Evolutionary conservation across 2,329 filamentous ascomycete genomes (phyloP).

Genomic region (Colletotrichum siamense): DNA sequence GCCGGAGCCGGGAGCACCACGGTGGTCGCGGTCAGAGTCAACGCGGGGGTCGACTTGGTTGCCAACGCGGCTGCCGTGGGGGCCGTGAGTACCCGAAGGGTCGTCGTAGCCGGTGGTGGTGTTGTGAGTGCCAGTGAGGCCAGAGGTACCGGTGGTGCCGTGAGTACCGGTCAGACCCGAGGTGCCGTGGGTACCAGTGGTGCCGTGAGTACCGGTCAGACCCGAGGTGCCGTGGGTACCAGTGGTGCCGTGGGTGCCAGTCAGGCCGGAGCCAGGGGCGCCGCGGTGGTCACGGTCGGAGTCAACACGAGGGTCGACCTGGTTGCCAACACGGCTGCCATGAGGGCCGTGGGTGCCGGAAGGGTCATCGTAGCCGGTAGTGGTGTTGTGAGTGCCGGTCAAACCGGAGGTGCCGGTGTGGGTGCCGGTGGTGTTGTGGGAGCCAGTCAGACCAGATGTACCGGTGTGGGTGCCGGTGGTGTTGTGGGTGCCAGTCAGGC

Average conservation of each 20-base stretch:
- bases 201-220: constrained; percentile 35
- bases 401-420: constrained; percentile 21
- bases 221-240: constrained; percentile 24
- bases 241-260: constrained; percentile 10
- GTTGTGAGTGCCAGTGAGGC: constrained; percentile 12
- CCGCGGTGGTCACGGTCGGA: constrained; percentile 28
- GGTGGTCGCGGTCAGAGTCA: constrained; percentile 26
- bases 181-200: constrained; percentile 24
- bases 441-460: constrained; percentile 27
- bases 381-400: constrained; percentile 3
- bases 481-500: constrained; percentile 45
- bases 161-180: constrained; percentile 26
- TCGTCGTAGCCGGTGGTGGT: constrained; percentile 9
- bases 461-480: constrained; percentile 42
- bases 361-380: neutral
- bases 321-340: constrained; percentile 29
- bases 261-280: constrained; percentile 9
- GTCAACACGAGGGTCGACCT: neutral
- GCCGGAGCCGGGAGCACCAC: constrained; percentile 13
- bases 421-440: constrained; percentile 35
- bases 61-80: constrained; percentile 30
- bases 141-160: constrained; percentile 31
- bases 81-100: neutral
- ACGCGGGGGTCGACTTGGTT: neutral
- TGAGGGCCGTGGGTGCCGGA: constrained; percentile 1